These are phyloP conservation scores for Gaeumannomyces tritici DNA, from an alignment of 2,329 filamentous ascomycete species.

Conservation along the genomic window DNA sequence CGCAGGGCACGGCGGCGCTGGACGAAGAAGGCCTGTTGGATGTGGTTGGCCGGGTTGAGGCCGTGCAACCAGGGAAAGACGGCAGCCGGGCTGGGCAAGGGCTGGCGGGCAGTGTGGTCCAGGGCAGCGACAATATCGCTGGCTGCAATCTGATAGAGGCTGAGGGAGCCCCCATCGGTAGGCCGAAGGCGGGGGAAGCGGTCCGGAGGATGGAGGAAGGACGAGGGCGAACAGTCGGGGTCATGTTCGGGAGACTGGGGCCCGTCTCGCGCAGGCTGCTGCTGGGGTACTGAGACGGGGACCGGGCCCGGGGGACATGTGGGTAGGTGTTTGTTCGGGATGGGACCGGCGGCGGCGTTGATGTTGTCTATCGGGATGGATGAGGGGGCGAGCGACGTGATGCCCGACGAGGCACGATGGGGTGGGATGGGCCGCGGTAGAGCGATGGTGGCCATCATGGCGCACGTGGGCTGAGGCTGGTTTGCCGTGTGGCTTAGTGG, in stretches of 20 bases:
- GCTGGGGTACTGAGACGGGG: constrained; percentile 34
- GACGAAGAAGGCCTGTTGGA: constrained; percentile 85
- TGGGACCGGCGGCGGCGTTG: constrained; percentile 23
- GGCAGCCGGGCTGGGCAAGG: constrained; percentile 71
- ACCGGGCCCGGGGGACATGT: constrained; percentile 73
- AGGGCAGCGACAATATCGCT: constrained; percentile 61
- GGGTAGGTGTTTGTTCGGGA: constrained; percentile 89
- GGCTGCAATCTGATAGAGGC: constrained; percentile 65
- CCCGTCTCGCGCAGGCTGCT: constrained; percentile 2
- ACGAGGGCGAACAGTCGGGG: constrained; percentile 46
- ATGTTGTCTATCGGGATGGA: constrained; percentile 26
- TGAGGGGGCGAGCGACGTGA: constrained; percentile 18
- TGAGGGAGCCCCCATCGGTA: constrained; percentile 30
- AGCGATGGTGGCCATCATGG: constrained; percentile 45
- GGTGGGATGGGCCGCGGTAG: constrained; percentile 26
- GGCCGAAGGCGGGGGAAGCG: constrained; percentile 43
- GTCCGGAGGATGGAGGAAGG: constrained; percentile 67
- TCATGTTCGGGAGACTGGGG: constrained; percentile 47
- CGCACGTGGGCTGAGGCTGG: background rate
- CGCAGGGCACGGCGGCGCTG: constrained; percentile 63
- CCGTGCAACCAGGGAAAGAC: constrained; percentile 98
- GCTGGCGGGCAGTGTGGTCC: constrained; percentile 66
- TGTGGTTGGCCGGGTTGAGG: constrained; percentile 75
- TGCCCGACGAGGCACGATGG: constrained; percentile 20
- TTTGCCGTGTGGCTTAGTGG: too few relatives aligned